A percentile compares a stretch with the other conserved stretches of the same genome.
These are phyloP conservation scores for Colletotrichum lentis DNA, from an alignment of 2,329 filamentous ascomycete species.

Conservation along the genomic window DNA sequence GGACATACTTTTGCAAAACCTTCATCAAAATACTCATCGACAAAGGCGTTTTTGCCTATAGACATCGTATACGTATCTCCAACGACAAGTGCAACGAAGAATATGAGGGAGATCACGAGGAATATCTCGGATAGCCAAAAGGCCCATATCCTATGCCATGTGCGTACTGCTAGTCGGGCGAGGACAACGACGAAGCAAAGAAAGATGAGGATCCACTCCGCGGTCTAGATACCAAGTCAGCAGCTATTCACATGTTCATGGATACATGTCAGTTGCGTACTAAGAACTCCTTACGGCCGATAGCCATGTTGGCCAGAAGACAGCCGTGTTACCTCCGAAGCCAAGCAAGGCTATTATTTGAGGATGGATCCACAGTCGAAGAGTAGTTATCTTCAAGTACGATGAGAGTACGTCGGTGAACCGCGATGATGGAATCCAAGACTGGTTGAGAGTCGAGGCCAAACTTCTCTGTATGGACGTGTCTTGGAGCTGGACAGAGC, in stretches of 20 bases:
- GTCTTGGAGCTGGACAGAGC: too few species aligned
- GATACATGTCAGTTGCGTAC: not conserved
- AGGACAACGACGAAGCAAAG: not conserved
- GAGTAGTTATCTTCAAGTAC: too few species aligned
- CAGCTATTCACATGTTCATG: not conserved
- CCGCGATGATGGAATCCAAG: not conserved
- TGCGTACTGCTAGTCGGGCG: slow-evolving; percentile 3
- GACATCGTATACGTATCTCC: slow-evolving; percentile 8
- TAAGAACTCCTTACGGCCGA: not conserved
- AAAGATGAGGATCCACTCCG: not conserved
- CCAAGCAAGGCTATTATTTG: too few species aligned
- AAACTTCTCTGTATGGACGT: not conserved
- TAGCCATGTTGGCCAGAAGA: not conserved
- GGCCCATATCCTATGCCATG: not conserved
- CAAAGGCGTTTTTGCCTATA: not conserved
- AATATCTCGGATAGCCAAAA: slow-evolving; percentile 14
- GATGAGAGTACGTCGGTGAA: not conserved
- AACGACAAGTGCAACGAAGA: not conserved
- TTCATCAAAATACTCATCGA: not conserved
- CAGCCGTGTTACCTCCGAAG: not conserved
- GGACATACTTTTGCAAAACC: not conserved
- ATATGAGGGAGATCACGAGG: not conserved
- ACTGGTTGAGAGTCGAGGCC: not conserved
- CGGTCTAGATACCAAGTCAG: not conserved
- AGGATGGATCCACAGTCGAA: not conserved